Conservation (phyloP, 2,329 filamentous ascomycete genomes). For the Dactylonectria estremocensis region DNA sequence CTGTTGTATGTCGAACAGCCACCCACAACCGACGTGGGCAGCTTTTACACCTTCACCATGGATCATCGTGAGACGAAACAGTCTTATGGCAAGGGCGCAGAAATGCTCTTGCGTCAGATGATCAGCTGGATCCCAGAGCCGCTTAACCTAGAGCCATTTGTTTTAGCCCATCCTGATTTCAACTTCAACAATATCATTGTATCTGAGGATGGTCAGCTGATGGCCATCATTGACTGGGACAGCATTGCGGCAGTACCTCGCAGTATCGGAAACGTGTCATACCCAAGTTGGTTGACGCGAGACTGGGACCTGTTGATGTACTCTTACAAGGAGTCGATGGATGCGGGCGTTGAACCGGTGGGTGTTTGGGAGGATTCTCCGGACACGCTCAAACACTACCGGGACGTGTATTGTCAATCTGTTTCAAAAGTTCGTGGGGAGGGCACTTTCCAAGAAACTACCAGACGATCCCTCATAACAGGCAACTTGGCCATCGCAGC, state of each 20-base stretch:
- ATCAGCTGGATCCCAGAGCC: not conserved
- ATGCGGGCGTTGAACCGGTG: not conserved
- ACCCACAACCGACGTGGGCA: not conserved
- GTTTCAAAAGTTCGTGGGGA: not conserved
- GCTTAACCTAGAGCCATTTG: slow-evolving; percentile 26
- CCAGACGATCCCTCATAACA: not conserved
- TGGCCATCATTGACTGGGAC: slow-evolving; percentile 51
- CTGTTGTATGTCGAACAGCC: not conserved
- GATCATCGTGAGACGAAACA: not conserved
- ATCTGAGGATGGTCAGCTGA: slow-evolving; percentile 46
- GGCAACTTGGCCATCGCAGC: not conserved
- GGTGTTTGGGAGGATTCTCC: slow-evolving; percentile 30
- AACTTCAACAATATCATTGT: slow-evolving; percentile 52
- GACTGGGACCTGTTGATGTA: slow-evolving; percentile 40
- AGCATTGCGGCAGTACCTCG: slow-evolving; percentile 43
- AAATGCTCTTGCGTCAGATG: not conserved
- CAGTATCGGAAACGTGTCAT: slow-evolving; percentile 42
- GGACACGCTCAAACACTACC: slow-evolving; percentile 18
- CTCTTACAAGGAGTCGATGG: slow-evolving; percentile 24
- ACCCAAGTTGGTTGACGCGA: slow-evolving; percentile 36
- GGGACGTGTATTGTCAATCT: not conserved
- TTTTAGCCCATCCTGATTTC: slow-evolving; percentile 49
- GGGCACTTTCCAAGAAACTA: not conserved
- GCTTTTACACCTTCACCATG: not conserved
- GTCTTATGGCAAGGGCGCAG: not conserved